These are phyloP conservation scores for Leptodontidium sp. DNA, from an alignment of 2,329 filamentous ascomycete species.

Conservation along the genomic window DNA sequence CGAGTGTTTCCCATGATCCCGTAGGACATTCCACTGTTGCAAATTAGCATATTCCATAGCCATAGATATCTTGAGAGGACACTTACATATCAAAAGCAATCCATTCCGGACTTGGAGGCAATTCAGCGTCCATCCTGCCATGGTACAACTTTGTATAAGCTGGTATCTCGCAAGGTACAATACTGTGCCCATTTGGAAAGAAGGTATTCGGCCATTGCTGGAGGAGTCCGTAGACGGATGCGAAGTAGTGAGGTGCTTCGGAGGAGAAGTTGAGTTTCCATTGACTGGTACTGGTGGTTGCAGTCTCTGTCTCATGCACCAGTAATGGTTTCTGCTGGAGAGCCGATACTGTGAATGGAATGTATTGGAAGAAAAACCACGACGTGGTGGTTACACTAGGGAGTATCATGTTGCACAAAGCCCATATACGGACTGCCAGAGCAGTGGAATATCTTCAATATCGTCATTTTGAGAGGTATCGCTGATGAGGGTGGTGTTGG, in stretches of 20 bases:
- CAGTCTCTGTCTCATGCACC: not conserved
- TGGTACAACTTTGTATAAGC: constrained; percentile 59
- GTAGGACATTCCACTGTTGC: constrained; percentile 58
- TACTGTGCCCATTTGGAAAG: constrained; percentile 58
- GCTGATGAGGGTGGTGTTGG: not conserved
- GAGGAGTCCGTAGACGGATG: constrained; percentile 55
- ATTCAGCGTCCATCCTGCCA: constrained; percentile 52
- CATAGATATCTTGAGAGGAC: too few relatives aligned
- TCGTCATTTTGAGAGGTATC: not conserved
- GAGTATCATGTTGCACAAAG: constrained; percentile 14
- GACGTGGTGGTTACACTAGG: not conserved
- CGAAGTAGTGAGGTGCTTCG: constrained; percentile 57
- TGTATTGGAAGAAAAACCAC: not conserved
- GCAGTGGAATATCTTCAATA: not conserved
- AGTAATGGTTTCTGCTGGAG: constrained; percentile 25
- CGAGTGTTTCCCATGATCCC: constrained; percentile 57
- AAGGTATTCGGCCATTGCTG: constrained; percentile 61
- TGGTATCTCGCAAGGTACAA: constrained; percentile 56
- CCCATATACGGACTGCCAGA: not conserved
- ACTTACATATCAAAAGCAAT: constrained; percentile 57
- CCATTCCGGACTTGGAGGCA: constrained; percentile 59
- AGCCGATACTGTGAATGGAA: not conserved
- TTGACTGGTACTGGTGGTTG: constrained; percentile 17
- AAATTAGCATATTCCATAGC: constrained; percentile 17
- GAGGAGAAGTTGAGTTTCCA: constrained; percentile 57